Evolutionary conservation across 2,329 filamentous ascomycete genomes (phyloP).

Genomic region (Colletotrichum sp.): DNA sequence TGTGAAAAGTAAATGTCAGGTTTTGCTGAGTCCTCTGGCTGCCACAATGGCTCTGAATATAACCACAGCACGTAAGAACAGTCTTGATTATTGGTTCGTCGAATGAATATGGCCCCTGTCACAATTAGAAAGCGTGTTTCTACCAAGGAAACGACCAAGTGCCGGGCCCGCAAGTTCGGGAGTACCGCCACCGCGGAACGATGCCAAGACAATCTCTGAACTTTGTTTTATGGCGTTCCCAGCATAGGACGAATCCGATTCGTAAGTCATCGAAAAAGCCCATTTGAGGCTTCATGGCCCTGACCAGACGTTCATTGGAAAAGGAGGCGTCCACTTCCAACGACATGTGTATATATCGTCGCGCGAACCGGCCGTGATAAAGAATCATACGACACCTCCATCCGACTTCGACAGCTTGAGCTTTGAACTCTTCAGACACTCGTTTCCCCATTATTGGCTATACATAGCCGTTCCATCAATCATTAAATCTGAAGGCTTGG

Average conservation of each 20-base stretch:
- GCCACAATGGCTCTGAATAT: neutral
- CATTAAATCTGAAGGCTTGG: rapidly evolving
- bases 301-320: neutral
- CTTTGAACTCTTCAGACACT: neutral
- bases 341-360: neutral
- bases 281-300: neutral
- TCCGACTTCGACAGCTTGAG: neutral
- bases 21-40: neutral
- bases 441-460: neutral
- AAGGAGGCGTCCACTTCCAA: neutral
- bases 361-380: rapidly evolving
- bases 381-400: neutral
- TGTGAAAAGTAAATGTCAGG: neutral
- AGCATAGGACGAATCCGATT: neutral
- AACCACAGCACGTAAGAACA: neutral
- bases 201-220: neutral
- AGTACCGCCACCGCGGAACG: neutral
- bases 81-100: neutral
- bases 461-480: neutral
- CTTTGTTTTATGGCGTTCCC: neutral
- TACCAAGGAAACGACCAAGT: neutral
- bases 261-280: neutral
- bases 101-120: neutral
- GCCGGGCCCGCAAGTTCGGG: neutral
- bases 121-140: neutral